Percentiles rank a stretch among this genome's conserved stretches.
These are phyloP conservation scores for Leccinum uliginosum DNA, from an alignment of 768 basidiomycete species.

Conservation along the genomic window DNA sequence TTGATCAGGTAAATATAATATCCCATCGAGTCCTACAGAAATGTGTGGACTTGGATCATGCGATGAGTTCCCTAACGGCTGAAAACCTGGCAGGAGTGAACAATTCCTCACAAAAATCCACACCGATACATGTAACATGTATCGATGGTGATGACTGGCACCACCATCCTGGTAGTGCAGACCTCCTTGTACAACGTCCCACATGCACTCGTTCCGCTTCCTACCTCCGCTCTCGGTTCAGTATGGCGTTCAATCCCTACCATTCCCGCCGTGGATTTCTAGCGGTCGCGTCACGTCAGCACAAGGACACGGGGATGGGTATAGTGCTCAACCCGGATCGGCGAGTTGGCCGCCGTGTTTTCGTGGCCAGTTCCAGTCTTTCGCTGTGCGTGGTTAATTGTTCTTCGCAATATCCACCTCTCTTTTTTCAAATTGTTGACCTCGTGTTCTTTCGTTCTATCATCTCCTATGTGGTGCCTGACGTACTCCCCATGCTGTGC, in stretches of 20 bases:
- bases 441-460: neutral
- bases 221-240: constrained; percentile 10
- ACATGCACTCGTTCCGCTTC: constrained; percentile 8
- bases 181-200: neutral
- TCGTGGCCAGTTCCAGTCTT: neutral
- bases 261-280: constrained; percentile 15
- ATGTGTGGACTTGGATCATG: no score
- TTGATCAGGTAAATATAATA: no score
- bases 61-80: no score
- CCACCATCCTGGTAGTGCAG: constrained; percentile 8
- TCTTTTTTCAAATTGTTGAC: neutral
- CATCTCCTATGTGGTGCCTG: constrained; percentile 6
- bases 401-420: neutral
- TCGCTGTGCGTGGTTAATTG: neutral
- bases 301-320: constrained; percentile 22
- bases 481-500: constrained; percentile 3
- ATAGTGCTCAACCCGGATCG: constrained; percentile 9
- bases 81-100: no score
- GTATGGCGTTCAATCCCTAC: constrained; percentile 10
- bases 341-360: constrained; percentile 18
- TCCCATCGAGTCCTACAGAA: no score
- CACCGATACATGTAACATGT: no score
- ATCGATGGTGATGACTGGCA: no score
- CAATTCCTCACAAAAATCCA: no score
- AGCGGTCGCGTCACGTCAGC: constrained; percentile 3